Evolutionary conservation across 148 eudicot genomes (phyloP), one percentile per base, ranked within the genome.

Genomic region (Pouteria glomerata): DNA sequence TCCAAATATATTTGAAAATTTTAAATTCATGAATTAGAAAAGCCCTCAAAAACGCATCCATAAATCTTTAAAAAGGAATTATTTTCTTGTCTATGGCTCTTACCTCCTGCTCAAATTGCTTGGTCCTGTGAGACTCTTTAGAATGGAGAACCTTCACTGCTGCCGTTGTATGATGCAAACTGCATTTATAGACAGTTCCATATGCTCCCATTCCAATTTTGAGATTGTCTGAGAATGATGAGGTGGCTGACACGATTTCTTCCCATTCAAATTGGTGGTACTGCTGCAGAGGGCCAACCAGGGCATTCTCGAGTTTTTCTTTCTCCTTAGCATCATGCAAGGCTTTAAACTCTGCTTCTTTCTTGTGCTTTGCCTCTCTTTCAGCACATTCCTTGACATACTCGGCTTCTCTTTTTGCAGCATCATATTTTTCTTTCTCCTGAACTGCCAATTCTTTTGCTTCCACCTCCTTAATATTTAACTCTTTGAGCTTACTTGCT

Each of bases 41-140:
- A 39, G 2, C 39, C 30, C 47, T 26, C 1, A 57, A 45, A 55
- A 66, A 1, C 15, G 69, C 12, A 24, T 15, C 2, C 27, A 3
- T 29, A 8, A 18, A 44, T 18, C 19, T 21, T 1, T 4, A 15
- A 19, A 44, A 45, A 66, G 39, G 30, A n/a, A 44, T 63, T 37
- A 35, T 26, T 30, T 11, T 73, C 29, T 15, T 56, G 16, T 16
- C 68, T 44, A 15, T 35, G 0, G 35, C 14, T n/a, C 73, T 69
- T 83, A 94, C 98, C 97, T 94, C 93, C 76, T 86, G 93, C 73
- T 80, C 90, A 75, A 89, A 86, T 73, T 89, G 88, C 73, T 84
- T 91, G 71, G 68, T 82, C 62, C 50, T 75, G 63, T 48, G 83
- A 69, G 59, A 87, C 65, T 85, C 91, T 69, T 81, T 73, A 56